Evolutionary conservation across 768 basidiomycete genomes (phyloP).

Genomic region (Pilatotrama ljubarskyi): DNA sequence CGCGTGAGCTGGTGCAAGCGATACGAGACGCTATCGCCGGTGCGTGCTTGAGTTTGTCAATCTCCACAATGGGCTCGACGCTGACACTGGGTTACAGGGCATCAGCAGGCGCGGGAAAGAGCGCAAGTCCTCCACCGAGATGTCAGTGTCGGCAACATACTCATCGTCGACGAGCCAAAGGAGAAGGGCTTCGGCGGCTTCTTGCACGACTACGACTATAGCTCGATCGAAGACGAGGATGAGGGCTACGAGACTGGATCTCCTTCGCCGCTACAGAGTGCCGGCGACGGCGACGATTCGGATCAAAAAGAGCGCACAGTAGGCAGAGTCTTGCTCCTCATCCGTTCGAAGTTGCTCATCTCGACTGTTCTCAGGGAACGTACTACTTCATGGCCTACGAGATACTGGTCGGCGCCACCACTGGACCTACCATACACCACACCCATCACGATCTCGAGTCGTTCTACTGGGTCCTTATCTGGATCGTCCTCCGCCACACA

Average conservation of each 20-base stretch:
- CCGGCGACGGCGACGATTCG: neutral
- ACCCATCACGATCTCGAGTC: slow-evolving; percentile 8
- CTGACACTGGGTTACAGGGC: neutral
- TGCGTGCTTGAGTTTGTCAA: neutral
- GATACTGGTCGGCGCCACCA: neutral
- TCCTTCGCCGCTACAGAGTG: neutral
- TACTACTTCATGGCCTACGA: neutral
- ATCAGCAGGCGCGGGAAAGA: slow-evolving; percentile 6
- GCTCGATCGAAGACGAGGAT: neutral
- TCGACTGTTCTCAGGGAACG: neutral
- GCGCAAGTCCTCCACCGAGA: slow-evolving; percentile 17
- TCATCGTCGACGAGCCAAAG: neutral
- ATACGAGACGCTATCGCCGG: slow-evolving; percentile 4
- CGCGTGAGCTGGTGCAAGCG: neutral
- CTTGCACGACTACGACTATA: slow-evolving; percentile 20
- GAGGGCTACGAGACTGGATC: neutral
- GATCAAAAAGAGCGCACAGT: neutral
- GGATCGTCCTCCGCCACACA: slow-evolving; percentile 14
- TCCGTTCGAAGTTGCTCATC: neutral
- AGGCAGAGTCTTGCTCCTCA: neutral
- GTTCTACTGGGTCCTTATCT: slow-evolving; percentile 13
- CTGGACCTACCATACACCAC: neutral
- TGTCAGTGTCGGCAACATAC: slow-evolving; percentile 18
- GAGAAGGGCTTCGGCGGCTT: neutral
- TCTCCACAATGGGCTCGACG: too few relatives aligned